These are phyloP conservation scores for Colletotrichum lupini DNA, from an alignment of 2,329 filamentous ascomycete species.

Conservation along the genomic window DNA sequence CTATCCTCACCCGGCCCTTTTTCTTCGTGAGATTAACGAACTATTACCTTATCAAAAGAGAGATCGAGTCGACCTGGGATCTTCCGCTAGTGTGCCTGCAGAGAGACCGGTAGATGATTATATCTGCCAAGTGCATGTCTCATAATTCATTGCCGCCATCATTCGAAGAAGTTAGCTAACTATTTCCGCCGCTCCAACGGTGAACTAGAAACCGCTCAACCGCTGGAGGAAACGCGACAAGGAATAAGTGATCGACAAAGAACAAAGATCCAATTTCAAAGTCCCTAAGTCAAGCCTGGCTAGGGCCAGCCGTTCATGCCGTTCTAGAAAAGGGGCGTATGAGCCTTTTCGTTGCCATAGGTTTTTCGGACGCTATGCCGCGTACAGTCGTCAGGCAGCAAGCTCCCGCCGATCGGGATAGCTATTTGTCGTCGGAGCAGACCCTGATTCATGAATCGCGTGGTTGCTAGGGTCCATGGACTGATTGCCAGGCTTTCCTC, in stretches of 20 bases:
- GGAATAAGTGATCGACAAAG: constrained; percentile 4
- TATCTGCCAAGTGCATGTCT: constrained; percentile 17
- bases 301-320: neutral
- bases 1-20: neutral
- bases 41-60: neutral
- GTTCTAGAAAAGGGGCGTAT: neutral
- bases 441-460: constrained; percentile 24
- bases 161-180: neutral
- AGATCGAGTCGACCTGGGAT: neutral
- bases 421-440: neutral
- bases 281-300: neutral
- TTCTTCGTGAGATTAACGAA: neutral
- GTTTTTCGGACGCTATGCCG: neutral
- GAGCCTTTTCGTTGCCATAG: neutral
- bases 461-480: neutral
- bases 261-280: neutral
- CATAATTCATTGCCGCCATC: neutral
- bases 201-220: constrained; percentile 6
- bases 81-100: neutral
- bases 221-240: constrained; percentile 10
- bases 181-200: neutral
- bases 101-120: neutral
- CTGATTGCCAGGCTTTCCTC: neutral
- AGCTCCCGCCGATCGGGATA: neutral
- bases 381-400: neutral